Conservation (phyloP, 2,329 filamentous ascomycete species). For the Fusarium clavum region DNA sequence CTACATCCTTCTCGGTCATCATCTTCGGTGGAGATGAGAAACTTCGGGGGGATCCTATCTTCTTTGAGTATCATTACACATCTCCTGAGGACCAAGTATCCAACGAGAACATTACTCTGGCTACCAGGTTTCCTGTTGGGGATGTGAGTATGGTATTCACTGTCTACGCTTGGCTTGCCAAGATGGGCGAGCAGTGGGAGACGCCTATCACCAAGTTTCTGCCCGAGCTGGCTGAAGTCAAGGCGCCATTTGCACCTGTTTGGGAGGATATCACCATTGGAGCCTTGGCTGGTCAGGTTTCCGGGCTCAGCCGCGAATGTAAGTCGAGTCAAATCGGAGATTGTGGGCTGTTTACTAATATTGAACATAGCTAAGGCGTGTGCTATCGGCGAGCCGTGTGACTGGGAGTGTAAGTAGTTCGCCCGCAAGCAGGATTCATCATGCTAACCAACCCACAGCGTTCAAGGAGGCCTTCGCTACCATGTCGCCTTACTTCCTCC, state of each 20-base stretch:
- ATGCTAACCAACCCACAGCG: not conserved
- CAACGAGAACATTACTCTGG: slow-evolving; percentile 29
- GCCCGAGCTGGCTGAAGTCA: slow-evolving; percentile 39
- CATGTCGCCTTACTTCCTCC: slow-evolving; percentile 30
- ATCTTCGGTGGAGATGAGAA: slow-evolving; percentile 32
- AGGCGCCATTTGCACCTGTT: not conserved
- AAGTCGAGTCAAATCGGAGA: not conserved
- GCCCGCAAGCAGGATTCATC: rapidly evolving
- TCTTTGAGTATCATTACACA: slow-evolving; percentile 42
- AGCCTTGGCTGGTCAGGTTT: slow-evolving; percentile 36
- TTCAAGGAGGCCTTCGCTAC: slow-evolving; percentile 18
- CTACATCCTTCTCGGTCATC: slow-evolving; percentile 35
- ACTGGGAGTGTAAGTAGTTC: slow-evolving; percentile 15
- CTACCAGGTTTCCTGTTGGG: slow-evolving; percentile 47
- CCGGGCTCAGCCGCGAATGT: slow-evolving; percentile 39
- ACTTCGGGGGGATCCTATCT: slow-evolving; percentile 13
- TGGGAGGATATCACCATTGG: slow-evolving; percentile 40
- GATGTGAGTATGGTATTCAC: slow-evolving; percentile 50
- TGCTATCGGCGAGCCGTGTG: slow-evolving; percentile 9
- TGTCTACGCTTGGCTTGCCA: slow-evolving; percentile 49
- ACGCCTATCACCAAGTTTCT: slow-evolving; percentile 46
- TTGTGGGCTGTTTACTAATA: not conserved
- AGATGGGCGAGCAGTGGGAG: slow-evolving; percentile 47
- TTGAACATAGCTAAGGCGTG: slow-evolving; percentile 18
- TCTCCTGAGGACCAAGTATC: slow-evolving; percentile 22